A percentile compares a stretch with the other conserved stretches of the same genome.
phyloP scores from a whole-genome alignment of 1,284 basidiomycete species.

The Sanguinoderma infundibulare region DNA sequence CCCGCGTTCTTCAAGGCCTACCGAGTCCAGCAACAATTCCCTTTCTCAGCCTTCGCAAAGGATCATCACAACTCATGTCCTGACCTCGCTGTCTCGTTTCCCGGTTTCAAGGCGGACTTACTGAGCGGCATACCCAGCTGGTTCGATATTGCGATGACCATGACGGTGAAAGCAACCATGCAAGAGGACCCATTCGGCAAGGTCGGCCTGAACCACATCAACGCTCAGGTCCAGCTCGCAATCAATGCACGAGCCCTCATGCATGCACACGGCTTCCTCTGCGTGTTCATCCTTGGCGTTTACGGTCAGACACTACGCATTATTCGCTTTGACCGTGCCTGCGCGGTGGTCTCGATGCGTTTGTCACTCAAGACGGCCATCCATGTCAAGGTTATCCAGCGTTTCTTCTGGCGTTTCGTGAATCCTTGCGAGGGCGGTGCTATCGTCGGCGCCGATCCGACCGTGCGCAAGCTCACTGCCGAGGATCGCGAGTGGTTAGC shows the following conservation, averaged over 20 bases:
- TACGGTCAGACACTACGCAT: slow-evolving; percentile 22
- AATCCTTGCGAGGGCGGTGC: slow-evolving; percentile 11
- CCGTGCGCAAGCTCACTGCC: not conserved
- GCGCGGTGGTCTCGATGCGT: slow-evolving; percentile 9
- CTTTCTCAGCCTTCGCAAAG: not conserved
- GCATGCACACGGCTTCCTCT: slow-evolving; percentile 17
- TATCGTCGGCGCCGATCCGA: slow-evolving; percentile 18
- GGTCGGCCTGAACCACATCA: not conserved
- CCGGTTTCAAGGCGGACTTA: not conserved
- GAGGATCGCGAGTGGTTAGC: slow-evolving; percentile 4
- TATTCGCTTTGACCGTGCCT: slow-evolving; percentile 21
- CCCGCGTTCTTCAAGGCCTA: slow-evolving; percentile 1
- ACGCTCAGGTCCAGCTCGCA: slow-evolving; percentile 11
- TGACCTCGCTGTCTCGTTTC: slow-evolving; percentile 13
- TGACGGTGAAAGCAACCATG: slow-evolving; percentile 11
- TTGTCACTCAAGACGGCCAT: not conserved
- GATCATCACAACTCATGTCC: slow-evolving; percentile 10
- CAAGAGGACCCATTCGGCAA: slow-evolving; percentile 8
- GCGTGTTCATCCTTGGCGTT: slow-evolving; percentile 16
- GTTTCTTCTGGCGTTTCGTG: slow-evolving; percentile 22
- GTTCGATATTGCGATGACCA: slow-evolving; percentile 6
- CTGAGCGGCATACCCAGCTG: not conserved
- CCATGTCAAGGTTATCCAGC: slow-evolving; percentile 5
- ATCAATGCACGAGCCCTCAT: slow-evolving; percentile 18
- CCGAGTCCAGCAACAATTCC: not conserved